Evolutionary conservation across 805 yeast genomes (phyloP).

Genomic region (Myxozyma sirexii): DNA sequence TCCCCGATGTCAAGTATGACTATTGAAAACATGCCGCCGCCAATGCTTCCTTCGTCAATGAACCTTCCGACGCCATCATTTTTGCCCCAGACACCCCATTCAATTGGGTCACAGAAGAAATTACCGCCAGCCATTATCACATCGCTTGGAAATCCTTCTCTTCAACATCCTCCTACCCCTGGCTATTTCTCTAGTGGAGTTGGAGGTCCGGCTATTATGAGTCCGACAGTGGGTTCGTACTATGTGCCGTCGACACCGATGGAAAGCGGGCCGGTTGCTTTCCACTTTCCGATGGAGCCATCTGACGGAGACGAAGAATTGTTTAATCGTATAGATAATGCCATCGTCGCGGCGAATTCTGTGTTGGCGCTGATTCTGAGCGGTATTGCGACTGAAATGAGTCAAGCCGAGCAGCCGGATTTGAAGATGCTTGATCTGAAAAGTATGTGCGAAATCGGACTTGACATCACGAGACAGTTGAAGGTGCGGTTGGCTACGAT

Average conservation of each 20-base stretch:
- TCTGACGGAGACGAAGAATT: constrained; percentile 67
- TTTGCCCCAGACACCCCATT: constrained; percentile 12
- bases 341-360: constrained; percentile 70
- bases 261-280: constrained; percentile 22
- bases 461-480: constrained; percentile 76
- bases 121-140: constrained; percentile 15
- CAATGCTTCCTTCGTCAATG: constrained; percentile 9
- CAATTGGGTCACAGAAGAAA: constrained; percentile 6
- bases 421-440: constrained; percentile 74
- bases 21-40: constrained; percentile 18
- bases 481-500: constrained; percentile 57
- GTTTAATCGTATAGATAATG: constrained; percentile 63
- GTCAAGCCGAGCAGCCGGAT: constrained; percentile 41
- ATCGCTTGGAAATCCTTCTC: not conserved
- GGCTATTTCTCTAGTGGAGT: constrained; percentile 12
- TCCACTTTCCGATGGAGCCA: constrained; percentile 36
- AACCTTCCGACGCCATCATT: constrained; percentile 19
- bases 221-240: constrained; percentile 8
- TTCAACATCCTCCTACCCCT: constrained; percentile 17
- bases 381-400: constrained; percentile 42
- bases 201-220: constrained; percentile 5
- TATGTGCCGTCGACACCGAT: constrained; percentile 21
- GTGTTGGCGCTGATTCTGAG: constrained; percentile 73
- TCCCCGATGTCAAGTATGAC: constrained; percentile 1
- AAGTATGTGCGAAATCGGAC: constrained; percentile 72